phyloP scores from a whole-genome alignment of 345 rosid species.

The Bruguiera gymnorhiza region DNA sequence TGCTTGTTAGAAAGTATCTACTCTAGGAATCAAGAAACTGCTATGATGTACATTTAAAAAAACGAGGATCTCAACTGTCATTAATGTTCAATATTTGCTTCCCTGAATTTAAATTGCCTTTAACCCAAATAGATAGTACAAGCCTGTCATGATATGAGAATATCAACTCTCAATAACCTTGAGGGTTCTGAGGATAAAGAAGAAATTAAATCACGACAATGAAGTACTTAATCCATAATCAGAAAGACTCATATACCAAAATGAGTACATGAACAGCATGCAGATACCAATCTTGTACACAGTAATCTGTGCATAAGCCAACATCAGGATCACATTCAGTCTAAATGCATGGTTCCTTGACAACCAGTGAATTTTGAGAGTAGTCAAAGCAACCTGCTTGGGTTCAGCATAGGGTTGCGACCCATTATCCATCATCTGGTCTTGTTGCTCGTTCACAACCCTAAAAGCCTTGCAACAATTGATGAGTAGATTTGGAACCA shows the following conservation, averaged over 20 bases:
- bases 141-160: too few relatives aligned
- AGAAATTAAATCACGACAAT: too few relatives aligned
- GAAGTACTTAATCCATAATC: too few relatives aligned
- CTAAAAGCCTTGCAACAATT: slow-evolving; percentile 90
- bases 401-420: slow-evolving; percentile 52
- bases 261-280: too few relatives aligned
- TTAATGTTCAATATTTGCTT: neutral
- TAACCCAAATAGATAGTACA: too few relatives aligned
- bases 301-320: neutral
- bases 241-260: too few relatives aligned
- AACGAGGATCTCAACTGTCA: neutral
- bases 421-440: slow-evolving; percentile 52
- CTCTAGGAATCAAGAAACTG: too few relatives aligned
- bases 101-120: too few relatives aligned
- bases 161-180: too few relatives aligned
- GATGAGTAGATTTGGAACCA: slow-evolving; percentile 71
- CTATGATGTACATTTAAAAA: neutral
- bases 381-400: slow-evolving; percentile 54
- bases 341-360: neutral
- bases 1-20: too few relatives aligned
- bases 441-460: slow-evolving; percentile 54
- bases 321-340: neutral
- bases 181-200: too few relatives aligned
- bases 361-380: neutral
- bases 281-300: too few relatives aligned